Evolutionary conservation across 2,329 filamentous ascomycete species (phyloP), one percentile per base, ranked within the genome.

Genomic region (Thyridium curvatum): DNA sequence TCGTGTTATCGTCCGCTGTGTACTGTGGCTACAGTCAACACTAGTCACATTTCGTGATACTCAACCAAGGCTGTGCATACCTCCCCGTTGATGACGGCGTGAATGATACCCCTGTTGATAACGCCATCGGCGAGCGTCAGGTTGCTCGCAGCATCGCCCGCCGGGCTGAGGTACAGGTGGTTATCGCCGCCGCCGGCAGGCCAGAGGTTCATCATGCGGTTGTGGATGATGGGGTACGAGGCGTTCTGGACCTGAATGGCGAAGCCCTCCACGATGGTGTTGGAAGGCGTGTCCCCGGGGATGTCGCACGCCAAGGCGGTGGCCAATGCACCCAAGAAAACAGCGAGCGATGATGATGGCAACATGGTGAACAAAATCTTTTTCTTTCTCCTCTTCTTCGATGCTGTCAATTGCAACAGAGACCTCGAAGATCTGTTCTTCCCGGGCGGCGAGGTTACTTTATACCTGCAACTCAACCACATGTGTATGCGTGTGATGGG

Each of bases 1-100:
- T 69, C 3, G 66, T 69, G 46, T 69, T 64, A 46, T 69, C 65
- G 21, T 55, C 51, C n/a, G 50, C 48, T 16, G 61, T 58, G 42
- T 66, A 66, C 64, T 66, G 39, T 32, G 6, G 12, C 8, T 8
- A 5, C 21, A n/a, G 21, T 26, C 6, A 10, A 6, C 10, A 26
- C 6, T 26, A 26, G 31, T 12, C 3, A 34, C 31, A 28, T 26
- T 12, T 28, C 17, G 15, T 32, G 4, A 16, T 14, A 30, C 6
- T 26, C 21, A 10, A 26, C 13, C 7, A 16, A 15, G 18, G 14
- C n/a, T 15, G n/a, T 13, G 28, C 45, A 40, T 54, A 66, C 65
- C 52, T 69, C 66, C 43, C 65, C 64, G 31, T 68, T 66, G 37
- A 69, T 67, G 18, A 66, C 65, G 2, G 62, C 64, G 17, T 58